phyloP scores from a whole-genome alignment of 768 basidiomycete species.

The Boletus sensibilis region DNA sequence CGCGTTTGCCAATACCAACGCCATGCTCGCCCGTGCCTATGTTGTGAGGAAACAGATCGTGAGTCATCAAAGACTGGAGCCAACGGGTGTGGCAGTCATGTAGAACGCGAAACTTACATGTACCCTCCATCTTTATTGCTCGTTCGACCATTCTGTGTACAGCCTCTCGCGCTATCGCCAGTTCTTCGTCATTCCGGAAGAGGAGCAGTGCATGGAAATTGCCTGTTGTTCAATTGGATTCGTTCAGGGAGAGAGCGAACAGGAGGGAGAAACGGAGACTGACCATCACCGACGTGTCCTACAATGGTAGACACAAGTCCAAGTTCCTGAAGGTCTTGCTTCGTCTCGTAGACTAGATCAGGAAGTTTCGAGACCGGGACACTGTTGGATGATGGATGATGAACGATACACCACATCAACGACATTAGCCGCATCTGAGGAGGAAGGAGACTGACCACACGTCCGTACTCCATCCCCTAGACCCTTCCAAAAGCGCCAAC shows the following conservation, averaged over 20 bases:
- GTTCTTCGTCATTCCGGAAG: constrained; percentile 57
- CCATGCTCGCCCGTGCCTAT: constrained; percentile 82
- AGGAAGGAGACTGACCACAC: constrained; percentile 52
- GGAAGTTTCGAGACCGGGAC: constrained; percentile 68
- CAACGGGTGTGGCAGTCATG: not conserved
- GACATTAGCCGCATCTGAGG: not conserved
- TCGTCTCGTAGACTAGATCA: constrained; percentile 64
- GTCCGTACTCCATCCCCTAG: constrained; percentile 68
- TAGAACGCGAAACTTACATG: constrained; percentile 45
- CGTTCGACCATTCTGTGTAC: constrained; percentile 64
- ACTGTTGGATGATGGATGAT: constrained; percentile 19
- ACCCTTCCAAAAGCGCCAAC: constrained; percentile 55
- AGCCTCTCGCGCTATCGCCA: constrained; percentile 38
- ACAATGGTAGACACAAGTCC: constrained; percentile 66
- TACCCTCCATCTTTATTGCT: constrained; percentile 70
- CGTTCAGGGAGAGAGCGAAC: not conserved
- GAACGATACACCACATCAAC: not conserved
- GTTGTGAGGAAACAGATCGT: not conserved
- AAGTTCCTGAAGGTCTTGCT: constrained; percentile 58
- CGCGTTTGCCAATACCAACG: constrained; percentile 81
- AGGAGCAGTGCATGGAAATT: constrained; percentile 55
- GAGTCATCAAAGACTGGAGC: not conserved
- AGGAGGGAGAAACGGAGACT: constrained; percentile 29
- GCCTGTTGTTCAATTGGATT: constrained; percentile 26
- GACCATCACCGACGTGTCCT: constrained; percentile 76